phyloP scores from a whole-genome alignment of 805 yeast species.

The Wickerhamomyces queroliae region DNA sequence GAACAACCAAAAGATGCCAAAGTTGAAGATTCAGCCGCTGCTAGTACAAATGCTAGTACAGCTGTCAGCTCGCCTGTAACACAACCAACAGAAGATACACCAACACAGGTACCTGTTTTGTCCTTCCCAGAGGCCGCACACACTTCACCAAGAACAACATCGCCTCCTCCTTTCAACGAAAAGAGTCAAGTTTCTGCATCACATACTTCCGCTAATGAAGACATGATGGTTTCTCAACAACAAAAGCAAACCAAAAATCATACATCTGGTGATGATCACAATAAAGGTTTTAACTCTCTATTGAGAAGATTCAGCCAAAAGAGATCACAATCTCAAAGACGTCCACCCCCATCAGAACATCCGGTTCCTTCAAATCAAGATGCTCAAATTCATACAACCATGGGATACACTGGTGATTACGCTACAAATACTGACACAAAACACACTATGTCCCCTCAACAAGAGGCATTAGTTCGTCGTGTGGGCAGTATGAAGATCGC shows the following conservation, averaged over 20 bases:
- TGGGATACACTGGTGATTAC: slow-evolving; percentile 1
- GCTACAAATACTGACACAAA: not conserved
- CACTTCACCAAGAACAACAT: slow-evolving; percentile 44
- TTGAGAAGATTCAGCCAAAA: slow-evolving; percentile 25
- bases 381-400: too few relatives aligned
- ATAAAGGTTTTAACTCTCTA: slow-evolving; percentile 22
- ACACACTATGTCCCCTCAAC: slow-evolving; percentile 4
- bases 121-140: slow-evolving; percentile 44
- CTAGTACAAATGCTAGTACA: slow-evolving; percentile 10
- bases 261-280: slow-evolving; percentile 8
- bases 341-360: slow-evolving; percentile 11
- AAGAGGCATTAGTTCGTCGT: slow-evolving; percentile 16
- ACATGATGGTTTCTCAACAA: slow-evolving; percentile 26
- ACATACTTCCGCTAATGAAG: slow-evolving; percentile 31
- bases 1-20: slow-evolving; percentile 9
- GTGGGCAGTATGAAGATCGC: slow-evolving; percentile 19
- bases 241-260: slow-evolving; percentile 31
- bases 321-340: slow-evolving; percentile 19
- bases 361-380: slow-evolving; percentile 1
- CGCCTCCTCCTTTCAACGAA: slow-evolving; percentile 34
- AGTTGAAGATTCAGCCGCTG: slow-evolving; percentile 14
- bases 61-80: slow-evolving; percentile 7
- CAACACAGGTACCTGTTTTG: slow-evolving; percentile 33
- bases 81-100: slow-evolving; percentile 18
- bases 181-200: slow-evolving; percentile 37